phyloP scores from a whole-genome alignment of 306 rosid genomes.

The Fagus sylvatica region DNA sequence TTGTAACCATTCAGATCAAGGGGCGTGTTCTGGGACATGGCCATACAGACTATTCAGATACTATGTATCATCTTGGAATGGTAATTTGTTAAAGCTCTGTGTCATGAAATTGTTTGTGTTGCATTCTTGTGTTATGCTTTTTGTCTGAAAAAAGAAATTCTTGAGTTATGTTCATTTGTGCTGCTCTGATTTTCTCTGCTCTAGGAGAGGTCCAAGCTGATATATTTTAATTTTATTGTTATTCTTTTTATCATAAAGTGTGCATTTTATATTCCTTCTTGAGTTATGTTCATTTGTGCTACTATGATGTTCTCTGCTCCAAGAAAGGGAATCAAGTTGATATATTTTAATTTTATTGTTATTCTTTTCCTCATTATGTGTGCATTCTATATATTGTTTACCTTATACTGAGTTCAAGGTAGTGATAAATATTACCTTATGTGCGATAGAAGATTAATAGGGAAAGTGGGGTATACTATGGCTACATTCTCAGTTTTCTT shows the following conservation, averaged over 20 bases:
- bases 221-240: neutral
- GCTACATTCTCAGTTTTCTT: no score
- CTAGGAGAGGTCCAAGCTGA: neutral
- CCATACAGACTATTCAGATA: constrained; percentile 81
- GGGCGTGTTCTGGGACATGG: constrained; percentile 69
- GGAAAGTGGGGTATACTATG: no score
- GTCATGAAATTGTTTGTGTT: constrained; percentile 3
- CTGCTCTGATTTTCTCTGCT: neutral
- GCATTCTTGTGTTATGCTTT: constrained; percentile 1
- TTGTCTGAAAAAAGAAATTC: neutral
- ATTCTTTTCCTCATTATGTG: neutral
- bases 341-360: neutral
- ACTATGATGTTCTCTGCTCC: neutral
- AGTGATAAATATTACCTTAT: no score
- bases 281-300: constrained; percentile 3
- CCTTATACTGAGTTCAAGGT: no score
- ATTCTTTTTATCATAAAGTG: neutral
- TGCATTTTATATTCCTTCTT: neutral
- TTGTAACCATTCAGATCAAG: constrained; percentile 60
- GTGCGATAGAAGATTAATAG: no score
- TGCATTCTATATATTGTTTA: neutral
- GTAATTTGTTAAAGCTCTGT: constrained; percentile 44
- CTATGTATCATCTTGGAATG: constrained; percentile 89
- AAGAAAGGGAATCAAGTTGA: neutral
- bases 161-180: constrained; percentile 7